Percentiles rank a stretch among this genome's conserved stretches.
phyloP scores from a whole-genome alignment of 345 rosid species.

The Zanthoxylum bungeanum region DNA sequence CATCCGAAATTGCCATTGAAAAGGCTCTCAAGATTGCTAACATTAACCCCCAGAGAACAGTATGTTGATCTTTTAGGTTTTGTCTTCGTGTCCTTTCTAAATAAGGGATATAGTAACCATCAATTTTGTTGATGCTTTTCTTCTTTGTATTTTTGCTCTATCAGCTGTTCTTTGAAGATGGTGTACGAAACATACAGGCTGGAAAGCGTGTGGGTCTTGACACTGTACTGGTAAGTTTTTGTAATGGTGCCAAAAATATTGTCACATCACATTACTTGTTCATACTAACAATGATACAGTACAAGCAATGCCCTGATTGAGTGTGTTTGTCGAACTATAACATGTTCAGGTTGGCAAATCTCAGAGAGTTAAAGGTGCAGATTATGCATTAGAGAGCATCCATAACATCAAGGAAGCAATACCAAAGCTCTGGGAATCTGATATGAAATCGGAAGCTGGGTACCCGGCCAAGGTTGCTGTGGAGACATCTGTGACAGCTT shows the following conservation, averaged over 20 bases:
- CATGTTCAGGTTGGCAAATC: constrained; percentile 62
- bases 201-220: constrained; percentile 70
- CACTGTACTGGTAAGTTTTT: constrained; percentile 59
- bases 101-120: too few relatives aligned
- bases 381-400: constrained; percentile 72
- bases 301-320: neutral
- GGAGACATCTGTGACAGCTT: constrained; percentile 84
- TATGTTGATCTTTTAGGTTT: constrained; percentile 22
- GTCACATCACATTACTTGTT: too few relatives aligned
- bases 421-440: constrained; percentile 64
- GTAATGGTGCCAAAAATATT: neutral
- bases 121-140: neutral
- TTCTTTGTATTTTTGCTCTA: neutral
- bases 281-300: neutral
- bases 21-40: constrained; percentile 62
- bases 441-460: constrained; percentile 45
- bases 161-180: constrained; percentile 85
- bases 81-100: neutral
- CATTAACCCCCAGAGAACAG: constrained; percentile 67
- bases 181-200: constrained; percentile 78
- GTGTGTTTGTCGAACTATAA: neutral
- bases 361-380: constrained; percentile 61
- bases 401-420: constrained; percentile 69
- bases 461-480: constrained; percentile 51
- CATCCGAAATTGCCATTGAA: constrained; percentile 57